Evolutionary conservation across 1,284 basidiomycete genomes (phyloP).

Genomic region (Puccinia coronata): DNA sequence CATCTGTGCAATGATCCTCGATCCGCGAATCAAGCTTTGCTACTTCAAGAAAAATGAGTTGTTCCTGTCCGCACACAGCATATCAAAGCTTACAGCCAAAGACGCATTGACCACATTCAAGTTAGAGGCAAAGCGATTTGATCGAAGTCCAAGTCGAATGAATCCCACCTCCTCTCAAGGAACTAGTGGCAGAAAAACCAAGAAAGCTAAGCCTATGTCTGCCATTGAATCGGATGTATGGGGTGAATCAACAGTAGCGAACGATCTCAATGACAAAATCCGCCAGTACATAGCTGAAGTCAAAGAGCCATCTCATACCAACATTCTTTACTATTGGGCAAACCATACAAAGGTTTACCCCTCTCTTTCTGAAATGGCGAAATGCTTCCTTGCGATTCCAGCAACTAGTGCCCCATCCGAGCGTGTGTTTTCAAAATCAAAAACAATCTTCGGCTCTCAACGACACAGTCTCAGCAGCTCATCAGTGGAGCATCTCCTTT

Average conservation of each 20-base stretch:
- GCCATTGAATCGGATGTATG: not conserved
- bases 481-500: not conserved
- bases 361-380: not conserved
- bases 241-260: not conserved
- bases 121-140: no score
- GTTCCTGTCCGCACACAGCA: not conserved
- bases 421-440: not conserved
- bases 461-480: not conserved
- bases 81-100: not conserved
- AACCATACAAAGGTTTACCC: no score
- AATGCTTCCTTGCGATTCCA: not conserved
- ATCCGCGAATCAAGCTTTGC: not conserved
- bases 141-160: no score
- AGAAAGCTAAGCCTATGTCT: not conserved
- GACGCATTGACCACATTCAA: no score
- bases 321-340: no score
- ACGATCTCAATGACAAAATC: not conserved
- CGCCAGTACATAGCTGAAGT: not conserved
- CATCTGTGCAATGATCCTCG: not conserved
- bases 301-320: not conserved
- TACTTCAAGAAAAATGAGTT: not conserved
- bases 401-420: conserved; percentile 3
- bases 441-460: not conserved
- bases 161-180: no score
- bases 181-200: not conserved